Base-by-base conservation (phyloP, 2,329 filamentous ascomycete species). In the Lasiodiplodia theobromae region DNA sequence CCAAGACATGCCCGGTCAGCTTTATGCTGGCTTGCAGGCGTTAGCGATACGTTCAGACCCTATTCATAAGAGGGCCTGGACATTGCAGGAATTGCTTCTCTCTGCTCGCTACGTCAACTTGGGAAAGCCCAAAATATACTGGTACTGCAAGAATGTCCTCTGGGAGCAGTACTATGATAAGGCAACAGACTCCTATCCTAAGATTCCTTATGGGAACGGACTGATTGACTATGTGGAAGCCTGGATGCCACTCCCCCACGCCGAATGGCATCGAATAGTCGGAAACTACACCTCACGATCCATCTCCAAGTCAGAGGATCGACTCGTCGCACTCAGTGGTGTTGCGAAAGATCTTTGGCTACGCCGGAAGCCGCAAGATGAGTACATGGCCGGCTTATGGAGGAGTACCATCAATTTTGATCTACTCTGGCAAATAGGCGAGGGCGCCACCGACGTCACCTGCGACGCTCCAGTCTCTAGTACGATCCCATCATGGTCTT, bases 11-110 rank as follows among this genome's bases (percentile, higher is more conserved):
- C 1, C 31, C 1, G 31, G 31, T 10, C 31, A 31, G 10, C 1
- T 31, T 1, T 31, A 31, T 2, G 31, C 2, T 2, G 31, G 31
- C 8, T 31, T 31, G 31, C 7, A 31, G 2, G 7, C 8, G 31
- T 10, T 1, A 10, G 31, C 31, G 7, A 7, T 0, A 1, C 31
- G 1, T 0, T 1, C 8, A 31, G 47, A 21, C 2, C n/a, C 1
- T 2, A 21, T 52, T 8, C 49, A 52, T 4, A 52, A 4, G n/a
- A 11, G 49, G 6, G 49, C 18, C 1, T 52, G 49, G 49, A 52
- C 49, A 4, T 52, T n/a, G 0, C 49, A 52, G 4, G 49, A 52
- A 25, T 3, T 2, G 0, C n/a, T 52, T 0, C n/a, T 52, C 2
- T 52, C 49, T 0, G 3, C 49, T 2, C 49, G 49, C 12, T 52